Conservation (phyloP, 306 rosid genomes). For the Inga leiocalycina region DNA sequence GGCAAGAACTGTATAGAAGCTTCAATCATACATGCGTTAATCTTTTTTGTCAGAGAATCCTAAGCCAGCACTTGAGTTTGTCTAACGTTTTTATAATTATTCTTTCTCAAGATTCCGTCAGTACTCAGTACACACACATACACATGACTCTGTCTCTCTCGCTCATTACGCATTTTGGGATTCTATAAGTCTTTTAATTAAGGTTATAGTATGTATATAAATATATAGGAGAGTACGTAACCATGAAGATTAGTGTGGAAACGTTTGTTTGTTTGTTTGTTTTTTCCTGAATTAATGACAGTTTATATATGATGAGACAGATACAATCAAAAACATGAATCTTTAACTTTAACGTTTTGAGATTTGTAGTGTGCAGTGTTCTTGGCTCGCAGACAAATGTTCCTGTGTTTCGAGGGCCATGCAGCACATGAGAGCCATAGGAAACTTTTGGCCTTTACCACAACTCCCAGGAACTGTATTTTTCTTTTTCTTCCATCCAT, state of each 20-base stretch:
- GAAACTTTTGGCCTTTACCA: slow-evolving; percentile 20
- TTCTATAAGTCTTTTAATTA: not conserved
- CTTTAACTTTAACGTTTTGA: not conserved
- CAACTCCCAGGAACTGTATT: not conserved
- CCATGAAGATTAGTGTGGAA: not conserved
- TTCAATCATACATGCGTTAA: slow-evolving; percentile 10
- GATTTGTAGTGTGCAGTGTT: slow-evolving; percentile 33
- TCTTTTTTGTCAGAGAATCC: slow-evolving; percentile 45
- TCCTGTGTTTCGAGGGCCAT: slow-evolving; percentile 31
- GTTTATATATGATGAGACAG: slow-evolving; percentile 12
- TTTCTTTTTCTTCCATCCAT: not conserved
- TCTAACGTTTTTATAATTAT: slow-evolving; percentile 30
- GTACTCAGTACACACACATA: slow-evolving; percentile 39
- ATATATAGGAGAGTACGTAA: not conserved
- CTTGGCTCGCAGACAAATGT: slow-evolving; percentile 39
- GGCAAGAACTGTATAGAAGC: not conserved
- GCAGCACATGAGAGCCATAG: slow-evolving; percentile 41
- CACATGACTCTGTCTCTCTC: slow-evolving; percentile 45
- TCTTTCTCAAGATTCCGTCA: slow-evolving; percentile 37
- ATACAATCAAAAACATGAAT: slow-evolving; percentile 21
- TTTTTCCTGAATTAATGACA: not conserved
- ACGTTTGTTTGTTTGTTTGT: not conserved
- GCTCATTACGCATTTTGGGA: slow-evolving; percentile 8
- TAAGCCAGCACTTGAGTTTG: slow-evolving; percentile 40
- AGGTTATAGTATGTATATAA: not conserved